phyloP scores from a whole-genome alignment of 2,329 filamentous ascomycete species.

The Fusarium zealandicum region DNA sequence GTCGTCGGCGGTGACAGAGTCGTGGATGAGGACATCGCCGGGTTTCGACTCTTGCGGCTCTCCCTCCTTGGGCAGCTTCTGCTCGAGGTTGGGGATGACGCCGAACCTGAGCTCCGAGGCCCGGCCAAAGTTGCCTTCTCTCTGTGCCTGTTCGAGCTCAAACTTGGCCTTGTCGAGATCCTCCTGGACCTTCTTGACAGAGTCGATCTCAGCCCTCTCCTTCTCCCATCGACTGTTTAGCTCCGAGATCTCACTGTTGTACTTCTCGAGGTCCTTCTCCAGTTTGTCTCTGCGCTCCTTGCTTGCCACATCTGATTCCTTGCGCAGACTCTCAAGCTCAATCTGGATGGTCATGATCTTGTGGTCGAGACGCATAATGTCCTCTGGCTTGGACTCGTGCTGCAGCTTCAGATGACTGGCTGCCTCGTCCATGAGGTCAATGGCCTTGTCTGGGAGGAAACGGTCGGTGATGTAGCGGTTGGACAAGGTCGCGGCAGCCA shows the following conservation, averaged over 20 bases:
- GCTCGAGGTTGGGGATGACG: slow-evolving; percentile 81
- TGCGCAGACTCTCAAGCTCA: slow-evolving; percentile 90
- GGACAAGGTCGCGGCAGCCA: slow-evolving; percentile 89
- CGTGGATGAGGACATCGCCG: slow-evolving; percentile 76
- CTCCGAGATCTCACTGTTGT: slow-evolving; percentile 77
- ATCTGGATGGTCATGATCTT: slow-evolving; percentile 98
- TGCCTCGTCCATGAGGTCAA: slow-evolving; percentile 95
- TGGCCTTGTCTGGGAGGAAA: slow-evolving; percentile 95
- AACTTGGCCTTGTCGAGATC: slow-evolving; percentile 86
- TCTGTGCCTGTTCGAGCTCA: slow-evolving; percentile 86
- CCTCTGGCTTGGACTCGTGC: slow-evolving; percentile 95
- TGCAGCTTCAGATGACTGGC: slow-evolving; percentile 89
- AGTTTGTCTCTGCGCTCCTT: slow-evolving; percentile 87
- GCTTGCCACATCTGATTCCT: slow-evolving; percentile 90
- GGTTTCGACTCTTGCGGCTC: slow-evolving; percentile 49
- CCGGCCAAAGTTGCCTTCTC: slow-evolving; percentile 85
- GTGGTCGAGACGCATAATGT: slow-evolving; percentile 90
- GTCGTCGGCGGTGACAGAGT: slow-evolving; percentile 93
- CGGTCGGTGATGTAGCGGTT: slow-evolving; percentile 97
- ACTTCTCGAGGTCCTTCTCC: slow-evolving; percentile 75
- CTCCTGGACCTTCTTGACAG: slow-evolving; percentile 85
- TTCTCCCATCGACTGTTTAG: slow-evolving; percentile 89
- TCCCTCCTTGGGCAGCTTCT: slow-evolving; percentile 79
- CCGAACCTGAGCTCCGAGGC: slow-evolving; percentile 93
- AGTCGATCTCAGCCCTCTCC: slow-evolving; percentile 84